Conservation (phyloP, 2,329 filamentous ascomycete genomes). For the Fusarium devonianum region DNA sequence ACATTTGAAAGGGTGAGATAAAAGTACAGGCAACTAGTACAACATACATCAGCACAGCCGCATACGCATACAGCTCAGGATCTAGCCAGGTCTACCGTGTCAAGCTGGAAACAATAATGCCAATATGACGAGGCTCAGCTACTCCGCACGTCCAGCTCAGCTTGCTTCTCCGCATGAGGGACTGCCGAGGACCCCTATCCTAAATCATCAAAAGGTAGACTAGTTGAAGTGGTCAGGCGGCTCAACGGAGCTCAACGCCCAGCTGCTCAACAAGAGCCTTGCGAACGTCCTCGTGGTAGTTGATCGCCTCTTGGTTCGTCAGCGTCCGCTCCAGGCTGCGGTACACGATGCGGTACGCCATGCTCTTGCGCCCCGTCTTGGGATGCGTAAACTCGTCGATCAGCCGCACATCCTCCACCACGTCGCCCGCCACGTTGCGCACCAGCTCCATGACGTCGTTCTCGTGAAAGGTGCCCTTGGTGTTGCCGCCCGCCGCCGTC, state of each 20-base stretch:
- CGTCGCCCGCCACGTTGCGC: slow-evolving; percentile 79
- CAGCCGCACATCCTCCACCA: slow-evolving; percentile 85
- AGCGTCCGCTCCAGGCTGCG: slow-evolving; percentile 89
- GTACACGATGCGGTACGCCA: slow-evolving; percentile 95
- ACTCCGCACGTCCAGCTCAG: slow-evolving; percentile 32
- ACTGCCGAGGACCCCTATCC: neutral
- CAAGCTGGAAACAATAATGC: slow-evolving; percentile 21
- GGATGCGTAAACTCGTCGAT: slow-evolving; percentile 90
- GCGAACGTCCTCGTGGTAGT: slow-evolving; percentile 74
- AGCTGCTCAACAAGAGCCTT: slow-evolving; percentile 71
- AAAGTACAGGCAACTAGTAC: slow-evolving; percentile 23
- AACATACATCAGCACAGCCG: slow-evolving; percentile 18
- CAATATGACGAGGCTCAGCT: slow-evolving; percentile 29
- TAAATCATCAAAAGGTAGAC: neutral
- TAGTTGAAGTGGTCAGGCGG: neutral
- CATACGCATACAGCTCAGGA: slow-evolving; percentile 15
- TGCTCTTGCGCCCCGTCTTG: slow-evolving; percentile 79
- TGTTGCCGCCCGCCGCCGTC: slow-evolving; percentile 57
- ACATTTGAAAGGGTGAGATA: slow-evolving; percentile 7
- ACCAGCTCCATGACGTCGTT: slow-evolving; percentile 98
- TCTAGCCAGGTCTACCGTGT: slow-evolving; percentile 22
- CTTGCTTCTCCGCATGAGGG: slow-evolving; percentile 14
- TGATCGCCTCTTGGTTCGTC: slow-evolving; percentile 81
- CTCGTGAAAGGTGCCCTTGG: slow-evolving; percentile 73
- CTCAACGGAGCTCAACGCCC: slow-evolving; percentile 69